A percentile compares a stretch with the other conserved stretches of the same genome.
These are phyloP conservation scores for Musa acuminata DNA, from an alignment of 176 grass and related monocot species.

Conservation along the genomic window DNA sequence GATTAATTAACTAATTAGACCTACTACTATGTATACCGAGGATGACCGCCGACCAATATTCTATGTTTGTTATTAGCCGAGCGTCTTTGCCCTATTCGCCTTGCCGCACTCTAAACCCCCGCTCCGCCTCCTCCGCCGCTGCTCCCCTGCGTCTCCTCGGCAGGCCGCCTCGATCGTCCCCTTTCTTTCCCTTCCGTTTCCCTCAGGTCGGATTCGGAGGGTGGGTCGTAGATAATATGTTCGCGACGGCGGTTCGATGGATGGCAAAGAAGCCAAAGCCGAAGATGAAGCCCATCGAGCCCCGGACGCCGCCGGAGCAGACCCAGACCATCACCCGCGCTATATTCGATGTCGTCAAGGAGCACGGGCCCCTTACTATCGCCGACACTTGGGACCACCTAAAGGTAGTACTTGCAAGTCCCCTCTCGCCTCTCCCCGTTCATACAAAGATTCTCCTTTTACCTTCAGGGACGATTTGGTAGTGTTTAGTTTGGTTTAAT, in stretches of 20 bases:
- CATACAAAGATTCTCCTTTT: background rate
- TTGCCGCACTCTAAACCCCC: no score
- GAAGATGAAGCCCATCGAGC: constrained; percentile 86
- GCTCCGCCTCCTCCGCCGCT: no score
- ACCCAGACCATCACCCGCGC: constrained; percentile 63
- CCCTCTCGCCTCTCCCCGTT: background rate
- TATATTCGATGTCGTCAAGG: constrained; percentile 80
- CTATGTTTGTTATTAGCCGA: no score
- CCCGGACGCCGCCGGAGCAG: constrained; percentile 62
- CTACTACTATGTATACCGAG: no score
- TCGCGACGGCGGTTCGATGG: constrained; percentile 53
- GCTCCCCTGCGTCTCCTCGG: no score
- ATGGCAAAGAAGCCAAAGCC: constrained; percentile 76
- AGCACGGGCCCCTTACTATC: constrained; percentile 91
- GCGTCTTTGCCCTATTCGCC: no score
- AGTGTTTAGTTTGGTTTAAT: background rate
- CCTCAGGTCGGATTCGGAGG: no score
- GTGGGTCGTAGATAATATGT: constrained; percentile 23
- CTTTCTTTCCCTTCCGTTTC: no score
- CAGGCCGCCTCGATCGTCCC: no score
- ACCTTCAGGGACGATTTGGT: background rate
- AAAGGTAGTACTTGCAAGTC: constrained; percentile 30
- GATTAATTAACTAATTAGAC: no score
- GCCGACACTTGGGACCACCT: constrained; percentile 75
- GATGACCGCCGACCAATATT: no score